Evolutionary conservation across 306 rosid species (phyloP), one percentile per base, ranked within the genome.

Genomic region (Malus asiatica): DNA sequence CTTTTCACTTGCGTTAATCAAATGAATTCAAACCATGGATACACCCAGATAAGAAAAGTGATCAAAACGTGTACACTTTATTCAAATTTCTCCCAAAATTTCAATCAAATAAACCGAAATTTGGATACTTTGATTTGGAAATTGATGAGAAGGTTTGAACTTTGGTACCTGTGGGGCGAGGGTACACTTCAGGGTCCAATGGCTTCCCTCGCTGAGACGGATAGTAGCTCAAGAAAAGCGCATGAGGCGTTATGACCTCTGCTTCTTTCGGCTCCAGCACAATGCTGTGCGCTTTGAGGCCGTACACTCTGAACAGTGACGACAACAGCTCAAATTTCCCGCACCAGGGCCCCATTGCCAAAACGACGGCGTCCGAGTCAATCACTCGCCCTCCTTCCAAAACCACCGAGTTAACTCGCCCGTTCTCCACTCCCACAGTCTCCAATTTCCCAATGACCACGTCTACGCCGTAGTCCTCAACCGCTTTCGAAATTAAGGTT

Each of bases 301-400:
- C 83, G 61, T 81, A 86, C 32, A 92, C 93, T 81, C 93, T 81
- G 22, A 90, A 92, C 76, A 82, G 2, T 4, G 91, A 83, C 2
- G 91, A 79, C 33, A 92, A 45, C 1, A 90, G 27, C 68, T 79
- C 92, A 6, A 92, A 77, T 76, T 88, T 90, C 73, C 89, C 78
- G 14, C 92, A 86, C 98, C 97, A 95, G 3, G 97, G 98, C 19
- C 97, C 97, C 53, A 95, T 64, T 0, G 98, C 92, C 71, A 92
- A 86, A 32, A 95, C 92, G 42, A 92, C 97, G 4, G 87, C 90
- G 48, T 95, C 96, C 18, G 91, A 82, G 0, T 90, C 88, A 35
- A 92, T 72, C 0, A 68, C 84, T 23, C 88, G 80, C 4, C 97
- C 96, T 12, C 85, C 96, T 58, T 86, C 90, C 11, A 95, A 84